A percentile compares a stretch with the other conserved stretches of the same genome.
phyloP scores from a whole-genome alignment of 139 green algal genomes.

The Chloropicon primus region DNA sequence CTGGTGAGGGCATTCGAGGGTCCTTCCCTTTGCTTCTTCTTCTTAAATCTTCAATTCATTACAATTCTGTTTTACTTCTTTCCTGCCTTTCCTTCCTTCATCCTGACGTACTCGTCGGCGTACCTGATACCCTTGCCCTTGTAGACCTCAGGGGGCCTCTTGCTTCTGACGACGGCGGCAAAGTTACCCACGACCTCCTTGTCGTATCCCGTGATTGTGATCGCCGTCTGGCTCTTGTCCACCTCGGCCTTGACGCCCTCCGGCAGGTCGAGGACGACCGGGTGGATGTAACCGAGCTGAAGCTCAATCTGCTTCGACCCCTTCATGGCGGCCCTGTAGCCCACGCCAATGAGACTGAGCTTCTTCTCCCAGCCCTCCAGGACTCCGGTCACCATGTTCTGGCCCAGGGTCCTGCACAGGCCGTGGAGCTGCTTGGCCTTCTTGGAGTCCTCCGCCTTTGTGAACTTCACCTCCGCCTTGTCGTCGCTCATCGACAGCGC shows the following conservation, averaged over 20 bases:
- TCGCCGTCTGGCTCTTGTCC: conserved; percentile 74
- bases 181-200: conserved; percentile 87
- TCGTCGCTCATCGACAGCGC: conserved; percentile 28
- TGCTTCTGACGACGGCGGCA: conserved; percentile 62
- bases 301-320: conserved; percentile 60
- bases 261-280: conserved; percentile 70
- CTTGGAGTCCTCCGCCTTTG: conserved; percentile 28
- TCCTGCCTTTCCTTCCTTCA: conserved; percentile 92
- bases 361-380: conserved; percentile 68
- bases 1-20: too few relatives aligned
- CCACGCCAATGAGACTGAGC: conserved; percentile 63
- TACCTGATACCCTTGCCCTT: conserved; percentile 92
- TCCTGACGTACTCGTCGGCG: conserved; percentile 68
- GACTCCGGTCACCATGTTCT: conserved; percentile 88
- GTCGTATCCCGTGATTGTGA: conserved; percentile 51
- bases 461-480: conserved; percentile 20
- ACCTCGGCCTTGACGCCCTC: conserved; percentile 65
- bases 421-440: conserved; percentile 45
- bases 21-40: too few relatives aligned
- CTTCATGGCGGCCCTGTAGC: conserved; percentile 70
- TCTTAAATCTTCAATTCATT: too few relatives aligned
- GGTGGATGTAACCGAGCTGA: conserved; percentile 83
- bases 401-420: conserved; percentile 54
- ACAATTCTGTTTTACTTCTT: too few relatives aligned
- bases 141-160: conserved; percentile 86